These are phyloP conservation scores for Incumbomyces delicatus DNA, from an alignment of 2,329 filamentous ascomycete genomes.

Conservation along the genomic window DNA sequence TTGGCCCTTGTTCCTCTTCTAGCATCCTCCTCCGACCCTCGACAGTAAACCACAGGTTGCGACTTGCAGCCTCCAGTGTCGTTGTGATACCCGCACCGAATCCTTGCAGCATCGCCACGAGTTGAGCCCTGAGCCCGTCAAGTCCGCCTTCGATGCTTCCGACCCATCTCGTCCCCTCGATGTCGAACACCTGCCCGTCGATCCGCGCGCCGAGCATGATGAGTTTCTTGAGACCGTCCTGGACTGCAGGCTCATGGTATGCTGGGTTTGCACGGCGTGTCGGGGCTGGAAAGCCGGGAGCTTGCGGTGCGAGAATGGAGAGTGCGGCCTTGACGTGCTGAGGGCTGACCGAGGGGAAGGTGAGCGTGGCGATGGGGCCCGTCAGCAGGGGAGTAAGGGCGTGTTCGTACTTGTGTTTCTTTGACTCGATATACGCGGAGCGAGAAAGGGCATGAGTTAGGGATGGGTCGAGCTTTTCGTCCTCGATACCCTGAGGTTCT, in stretches of 20 bases:
- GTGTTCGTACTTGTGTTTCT: slow-evolving; percentile 43
- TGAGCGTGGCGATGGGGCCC: slow-evolving; percentile 70
- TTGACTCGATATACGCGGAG: slow-evolving; percentile 42
- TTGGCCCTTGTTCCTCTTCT: slow-evolving; percentile 55
- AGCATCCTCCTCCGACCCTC: slow-evolving; percentile 72
- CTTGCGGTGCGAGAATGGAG: slow-evolving; percentile 62
- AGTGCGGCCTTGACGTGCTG: slow-evolving; percentile 74
- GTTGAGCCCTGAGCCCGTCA: slow-evolving; percentile 69
- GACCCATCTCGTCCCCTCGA: slow-evolving; percentile 59
- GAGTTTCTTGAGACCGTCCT: slow-evolving; percentile 76
- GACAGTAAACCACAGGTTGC: slow-evolving; percentile 77
- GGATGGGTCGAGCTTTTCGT: slow-evolving; percentile 28
- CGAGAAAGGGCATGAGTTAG: slow-evolving; percentile 52
- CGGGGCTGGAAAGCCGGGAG: slow-evolving; percentile 67
- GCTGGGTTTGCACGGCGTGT: slow-evolving; percentile 64
- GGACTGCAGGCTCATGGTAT: slow-evolving; percentile 70
- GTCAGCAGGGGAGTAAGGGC: slow-evolving; percentile 66
- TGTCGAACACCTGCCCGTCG: slow-evolving; percentile 75
- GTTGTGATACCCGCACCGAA: slow-evolving; percentile 67
- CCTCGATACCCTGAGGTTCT: slow-evolving; percentile 21
- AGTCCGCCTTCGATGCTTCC: slow-evolving; percentile 73
- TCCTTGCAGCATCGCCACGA: slow-evolving; percentile 71
- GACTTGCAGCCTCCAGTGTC: slow-evolving; percentile 68
- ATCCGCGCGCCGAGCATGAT: slow-evolving; percentile 77
- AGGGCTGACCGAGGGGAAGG: slow-evolving; percentile 74